These are phyloP conservation scores for Komagataella pseudopastoris DNA, from an alignment of 805 yeast species.

Conservation along the genomic window DNA sequence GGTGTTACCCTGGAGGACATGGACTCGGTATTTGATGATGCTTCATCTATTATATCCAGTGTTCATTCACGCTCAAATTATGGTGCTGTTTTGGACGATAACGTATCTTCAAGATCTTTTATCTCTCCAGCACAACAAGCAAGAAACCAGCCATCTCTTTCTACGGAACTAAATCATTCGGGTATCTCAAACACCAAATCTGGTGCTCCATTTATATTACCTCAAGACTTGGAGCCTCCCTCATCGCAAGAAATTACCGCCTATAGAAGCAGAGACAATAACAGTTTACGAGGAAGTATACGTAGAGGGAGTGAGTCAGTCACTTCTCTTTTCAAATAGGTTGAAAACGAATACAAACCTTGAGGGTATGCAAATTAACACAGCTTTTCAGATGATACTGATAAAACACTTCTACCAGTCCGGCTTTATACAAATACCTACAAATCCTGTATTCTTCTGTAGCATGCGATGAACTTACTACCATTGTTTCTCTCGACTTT, in stretches of 20 bases:
- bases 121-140: constrained; percentile 2
- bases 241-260: constrained; percentile 19
- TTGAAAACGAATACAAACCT: constrained; percentile 2
- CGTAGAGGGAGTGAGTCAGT: constrained; percentile 30
- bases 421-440: constrained; percentile 8
- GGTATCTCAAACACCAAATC: constrained; percentile 1
- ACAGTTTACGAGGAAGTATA: constrained; percentile 22
- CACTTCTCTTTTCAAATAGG: constrained; percentile 19
- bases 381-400: not conserved
- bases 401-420: not conserved
- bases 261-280: constrained; percentile 18
- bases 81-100: constrained; percentile 3
- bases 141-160: constrained; percentile 1
- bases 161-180: constrained; percentile 1
- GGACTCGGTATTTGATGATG: constrained; percentile 80
- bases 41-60: constrained; percentile 13
- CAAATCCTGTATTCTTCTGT: constrained; percentile 56
- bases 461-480: constrained; percentile 79
- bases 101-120: not conserved
- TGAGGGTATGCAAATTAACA: not conserved
- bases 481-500: constrained; percentile 90
- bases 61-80: constrained; percentile 1
- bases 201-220: constrained; percentile 9
- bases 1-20: constrained; percentile 83
- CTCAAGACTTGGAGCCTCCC: constrained; percentile 22